Base-by-base conservation (phyloP, 177 flowering plant genomes). In the Vitis hybrid region DNA sequence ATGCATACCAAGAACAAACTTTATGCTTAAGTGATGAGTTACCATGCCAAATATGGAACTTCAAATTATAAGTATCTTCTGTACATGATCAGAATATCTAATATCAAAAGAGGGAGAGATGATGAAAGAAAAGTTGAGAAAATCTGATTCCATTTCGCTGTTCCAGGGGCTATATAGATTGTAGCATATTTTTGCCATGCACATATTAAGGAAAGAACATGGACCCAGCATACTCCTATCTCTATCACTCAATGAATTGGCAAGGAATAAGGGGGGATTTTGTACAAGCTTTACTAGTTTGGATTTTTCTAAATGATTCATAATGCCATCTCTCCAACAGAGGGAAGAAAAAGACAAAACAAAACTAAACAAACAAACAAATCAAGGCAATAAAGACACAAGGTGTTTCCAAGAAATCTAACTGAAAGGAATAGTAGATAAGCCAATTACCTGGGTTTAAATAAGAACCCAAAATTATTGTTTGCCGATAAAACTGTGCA, bases 401-500 rank as follows among this genome's bases (percentile, higher is more conserved):
- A 57, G 19, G 33, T 16, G 8, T 51, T 22, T 51, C 12, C 22
- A 52, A 11, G 18, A 12, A 22, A 22, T 26, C 12, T 59, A 60
- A 5, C 55, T 26, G 19, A 14, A 59, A 3, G 12, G 9, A 52
- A 8, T 39, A 63, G 31, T 16, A 16, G n/a, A 19, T 51, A 19
- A 18, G 2, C 59, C 22, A 18, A 64, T 70, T 81, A 92, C 97
- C 98, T 83, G 99, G 97, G 66, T 83, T 93, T 33, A 76, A 59
- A 84, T 88, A 85, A 75, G 78, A 83, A 65, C 97, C 77, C 65
- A 95, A 79, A 60, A 93, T 62, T 66, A 95, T 86, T 72, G 97
- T 80, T 71, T 95, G 99, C 62, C 98, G 84, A 71, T 89, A 95
- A 72, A 81, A 95, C 29, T 72, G 77, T 6, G 99, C 89, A 74